Percentiles rank a stretch among this genome's conserved stretches.
phyloP scores from a whole-genome alignment of 2,329 filamentous ascomycete species.

The Tolypocladium tundrense region DNA sequence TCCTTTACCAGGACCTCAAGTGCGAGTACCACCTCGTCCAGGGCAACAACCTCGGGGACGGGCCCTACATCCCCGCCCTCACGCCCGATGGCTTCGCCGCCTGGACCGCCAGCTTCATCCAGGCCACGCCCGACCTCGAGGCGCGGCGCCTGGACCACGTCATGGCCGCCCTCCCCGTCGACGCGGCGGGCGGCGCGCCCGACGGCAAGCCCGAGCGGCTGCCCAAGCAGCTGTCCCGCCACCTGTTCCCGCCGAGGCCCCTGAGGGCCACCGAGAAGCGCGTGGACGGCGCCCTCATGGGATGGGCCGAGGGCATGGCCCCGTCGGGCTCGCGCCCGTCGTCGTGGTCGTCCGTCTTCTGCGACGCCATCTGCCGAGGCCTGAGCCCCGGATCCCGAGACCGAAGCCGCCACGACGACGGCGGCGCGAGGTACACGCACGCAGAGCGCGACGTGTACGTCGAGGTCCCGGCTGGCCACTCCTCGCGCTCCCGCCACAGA shows the following conservation, averaged over 20 bases:
- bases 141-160: constrained; percentile 59
- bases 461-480: neutral
- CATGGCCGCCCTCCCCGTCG: constrained; percentile 60
- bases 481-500: neutral
- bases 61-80: constrained; percentile 52
- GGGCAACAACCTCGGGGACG: constrained; percentile 29
- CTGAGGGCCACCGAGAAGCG: constrained; percentile 48
- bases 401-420: neutral
- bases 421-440: neutral
- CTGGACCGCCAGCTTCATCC: constrained; percentile 65
- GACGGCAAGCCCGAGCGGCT: constrained; percentile 61
- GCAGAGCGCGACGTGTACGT: neutral
- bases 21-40: constrained; percentile 59
- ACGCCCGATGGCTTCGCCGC: constrained; percentile 57
- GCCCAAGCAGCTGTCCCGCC: constrained; percentile 66
- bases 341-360: constrained; percentile 1
- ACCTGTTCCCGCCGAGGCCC: constrained; percentile 54
- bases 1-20: constrained; percentile 43
- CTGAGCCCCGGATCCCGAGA: neutral
- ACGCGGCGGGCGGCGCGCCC: constrained; percentile 41
- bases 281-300: constrained; percentile 48
- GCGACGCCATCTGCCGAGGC: constrained; percentile 1
- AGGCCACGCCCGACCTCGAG: constrained; percentile 68
- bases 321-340: neutral
- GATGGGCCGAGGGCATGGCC: constrained; percentile 20